These are phyloP conservation scores for Bombardia bombarda DNA, from an alignment of 495 filamentous ascomycete genomes.

Conservation along the genomic window DNA sequence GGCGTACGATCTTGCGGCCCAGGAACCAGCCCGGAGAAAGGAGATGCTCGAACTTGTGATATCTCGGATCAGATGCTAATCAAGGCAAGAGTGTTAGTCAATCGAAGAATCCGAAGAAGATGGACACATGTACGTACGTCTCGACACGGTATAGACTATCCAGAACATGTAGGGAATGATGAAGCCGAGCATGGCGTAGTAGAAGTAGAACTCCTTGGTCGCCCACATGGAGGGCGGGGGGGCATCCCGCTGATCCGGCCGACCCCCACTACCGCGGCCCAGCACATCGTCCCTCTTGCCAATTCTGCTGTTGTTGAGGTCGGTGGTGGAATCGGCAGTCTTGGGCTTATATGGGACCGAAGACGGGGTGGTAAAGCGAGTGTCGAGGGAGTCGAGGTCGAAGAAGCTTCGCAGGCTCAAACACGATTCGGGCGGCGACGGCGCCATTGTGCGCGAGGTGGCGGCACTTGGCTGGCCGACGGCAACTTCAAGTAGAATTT, in stretches of 20 bases:
- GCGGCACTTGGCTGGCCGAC: no score
- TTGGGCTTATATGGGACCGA: conserved; percentile 57
- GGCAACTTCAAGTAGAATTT: no score
- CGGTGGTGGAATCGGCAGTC: conserved; percentile 22
- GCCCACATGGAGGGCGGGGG: no score
- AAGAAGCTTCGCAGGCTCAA: no score
- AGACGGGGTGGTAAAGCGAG: conserved; percentile 72
- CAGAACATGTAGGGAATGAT: conserved; percentile 87
- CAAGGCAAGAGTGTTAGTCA: conserved; percentile 5
- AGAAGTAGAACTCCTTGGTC: conserved; percentile 78
- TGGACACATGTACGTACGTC: conserved; percentile 52
- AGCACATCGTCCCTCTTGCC: conserved; percentile 27
- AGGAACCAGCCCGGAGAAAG: conserved; percentile 86
- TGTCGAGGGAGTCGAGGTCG: conserved; percentile 87
- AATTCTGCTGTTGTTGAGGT: conserved; percentile 1
- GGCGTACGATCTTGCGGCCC: conserved; percentile 79
- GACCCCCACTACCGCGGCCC: conserved; percentile 7
- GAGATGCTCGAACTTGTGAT: conserved; percentile 59
- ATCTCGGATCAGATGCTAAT: conserved; percentile 73
- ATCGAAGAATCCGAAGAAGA: neutral
- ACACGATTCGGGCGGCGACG: no score
- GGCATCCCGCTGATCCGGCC: conserved; percentile 39
- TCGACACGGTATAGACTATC: conserved; percentile 74
- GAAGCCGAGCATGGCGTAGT: conserved; percentile 61
- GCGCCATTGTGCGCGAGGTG: no score